Base-by-base conservation (phyloP, 768 basidiomycete species). In the Trametes sanguinea region DNA sequence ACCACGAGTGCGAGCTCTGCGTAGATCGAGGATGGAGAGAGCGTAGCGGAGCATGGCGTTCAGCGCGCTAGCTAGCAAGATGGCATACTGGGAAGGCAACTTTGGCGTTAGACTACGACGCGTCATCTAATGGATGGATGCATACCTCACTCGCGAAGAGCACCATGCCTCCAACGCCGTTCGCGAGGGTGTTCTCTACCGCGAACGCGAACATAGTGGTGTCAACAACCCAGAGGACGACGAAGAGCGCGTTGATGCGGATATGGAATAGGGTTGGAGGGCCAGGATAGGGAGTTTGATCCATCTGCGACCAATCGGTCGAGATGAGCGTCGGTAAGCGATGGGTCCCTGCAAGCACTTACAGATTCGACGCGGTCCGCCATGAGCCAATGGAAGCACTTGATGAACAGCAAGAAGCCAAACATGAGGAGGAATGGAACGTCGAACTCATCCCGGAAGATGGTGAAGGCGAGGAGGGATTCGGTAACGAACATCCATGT, bases 401-500 rank as follows among this genome's bases (percentile, higher is more conserved):
- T 98, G 67, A 97, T 83, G 66, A 97, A 96, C 14, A 98, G 84
- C 10, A 99, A 78, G 69, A 94, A 86, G n/a, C 90, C 89, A 72
- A 98, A 98, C 89, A 96, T 94, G 67, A 95, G 77, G 47, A 89
- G 89, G 72, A 98, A 98, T 3, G 88, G 85, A n/a, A 88, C 83
- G 74, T 95, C 93, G 72, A 96, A 95, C 74, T 94, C 93, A 74
- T 95, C 93, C 61, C 95, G 84, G 77, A 99, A 99, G 67, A 98
- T 98, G 39, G 97, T 97, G 72, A 98, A 90, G 0, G 97, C 96
- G 53, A 99, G 79, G 39, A 99, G 80, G 6, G 94, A 95, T 73
- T 99, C 97, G 1, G 97, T 98, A 52, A 98, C 84, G 76, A 97
- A 97, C 78, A 95, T 95, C 96, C 97, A 98, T 33, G 94, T 84